A percentile compares a stretch with the other conserved stretches of the same genome.
These are phyloP conservation scores for Penicillium odoratum DNA, from an alignment of 495 filamentous ascomycete species.

Conservation along the genomic window DNA sequence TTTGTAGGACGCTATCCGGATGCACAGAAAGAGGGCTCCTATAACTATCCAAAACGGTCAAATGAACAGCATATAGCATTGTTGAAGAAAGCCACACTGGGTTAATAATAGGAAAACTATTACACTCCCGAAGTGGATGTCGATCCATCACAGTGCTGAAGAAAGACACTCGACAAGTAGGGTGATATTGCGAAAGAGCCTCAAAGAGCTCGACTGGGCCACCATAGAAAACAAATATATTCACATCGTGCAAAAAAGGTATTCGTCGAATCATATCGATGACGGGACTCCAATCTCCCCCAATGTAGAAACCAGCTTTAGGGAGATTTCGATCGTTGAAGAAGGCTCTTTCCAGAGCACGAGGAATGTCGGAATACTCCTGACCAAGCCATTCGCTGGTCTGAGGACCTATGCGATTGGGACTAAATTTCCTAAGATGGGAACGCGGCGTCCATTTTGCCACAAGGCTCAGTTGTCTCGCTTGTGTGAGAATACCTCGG, in stretches of 20 bases:
- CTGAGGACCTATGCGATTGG: too few relatives aligned
- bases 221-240: neutral
- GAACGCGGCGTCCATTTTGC: too few relatives aligned
- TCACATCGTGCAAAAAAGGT: neutral
- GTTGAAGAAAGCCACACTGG: neutral
- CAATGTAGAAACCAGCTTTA: neutral
- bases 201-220: neutral
- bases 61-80: neutral
- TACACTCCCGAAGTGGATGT: too few relatives aligned
- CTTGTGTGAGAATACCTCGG: too few relatives aligned
- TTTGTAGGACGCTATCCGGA: neutral
- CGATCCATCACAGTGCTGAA: neutral
- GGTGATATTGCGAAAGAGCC: neutral
- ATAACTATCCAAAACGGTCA: too few relatives aligned
- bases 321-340: too few relatives aligned
- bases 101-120: too few relatives aligned
- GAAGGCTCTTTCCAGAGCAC: neutral
- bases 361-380: neutral
- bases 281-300: neutral
- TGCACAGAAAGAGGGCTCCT: too few relatives aligned
- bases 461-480: too few relatives aligned
- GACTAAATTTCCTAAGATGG: too few relatives aligned
- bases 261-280: neutral
- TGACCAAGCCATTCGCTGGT: too few relatives aligned
- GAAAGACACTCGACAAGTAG: neutral